A percentile compares a stretch with the other conserved stretches of the same genome.
phyloP scores from a whole-genome alignment of 257 asterid genomes.

The Nicotiana obtusifolia region DNA sequence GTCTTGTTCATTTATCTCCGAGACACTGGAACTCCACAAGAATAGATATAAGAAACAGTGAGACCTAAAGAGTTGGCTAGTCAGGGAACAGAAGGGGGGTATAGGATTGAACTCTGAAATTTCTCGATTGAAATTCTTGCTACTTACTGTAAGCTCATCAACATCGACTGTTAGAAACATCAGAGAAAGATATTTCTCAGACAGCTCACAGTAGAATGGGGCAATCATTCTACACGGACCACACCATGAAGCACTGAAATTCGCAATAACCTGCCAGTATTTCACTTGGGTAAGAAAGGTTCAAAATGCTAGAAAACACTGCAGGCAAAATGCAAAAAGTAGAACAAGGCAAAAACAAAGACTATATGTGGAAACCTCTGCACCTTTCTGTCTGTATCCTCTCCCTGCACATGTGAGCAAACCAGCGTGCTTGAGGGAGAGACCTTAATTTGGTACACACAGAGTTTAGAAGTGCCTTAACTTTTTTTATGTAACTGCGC shows the following conservation, averaged over 20 bases:
- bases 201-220: constrained; percentile 76
- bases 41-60: neutral
- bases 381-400: neutral
- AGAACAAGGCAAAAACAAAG: neutral
- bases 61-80: neutral
- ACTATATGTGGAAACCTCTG: neutral
- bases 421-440: neutral
- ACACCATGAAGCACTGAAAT: constrained; percentile 98
- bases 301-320: neutral
- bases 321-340: neutral
- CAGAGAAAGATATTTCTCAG: constrained; percentile 68
- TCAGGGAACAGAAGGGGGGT: neutral
- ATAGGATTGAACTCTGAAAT: neutral
- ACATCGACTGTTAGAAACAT: constrained; percentile 85
- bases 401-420: neutral
- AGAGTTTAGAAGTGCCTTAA: constrained; percentile 1
- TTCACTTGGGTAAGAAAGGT: neutral
- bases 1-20: neutral
- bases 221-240: constrained; percentile 93
- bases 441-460: neutral
- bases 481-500: neutral
- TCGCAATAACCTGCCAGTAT: constrained; percentile 54
- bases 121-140: neutral
- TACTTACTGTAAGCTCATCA: constrained; percentile 84
- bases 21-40: neutral